Conservation (phyloP, 2,329 filamentous ascomycete genomes). For the Knufia fluminis region DNA sequence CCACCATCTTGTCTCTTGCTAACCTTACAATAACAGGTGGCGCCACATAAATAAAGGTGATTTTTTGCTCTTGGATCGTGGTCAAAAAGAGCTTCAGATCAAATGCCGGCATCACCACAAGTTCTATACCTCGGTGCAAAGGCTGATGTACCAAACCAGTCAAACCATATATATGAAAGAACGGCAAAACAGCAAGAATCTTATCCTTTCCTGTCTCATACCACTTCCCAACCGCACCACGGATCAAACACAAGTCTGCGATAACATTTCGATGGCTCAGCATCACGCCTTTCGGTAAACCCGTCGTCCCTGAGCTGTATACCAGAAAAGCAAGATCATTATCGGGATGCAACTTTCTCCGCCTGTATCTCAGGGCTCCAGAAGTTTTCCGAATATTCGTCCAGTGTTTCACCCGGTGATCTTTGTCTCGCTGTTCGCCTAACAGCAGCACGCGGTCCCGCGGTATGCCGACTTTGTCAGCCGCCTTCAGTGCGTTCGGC, state of each 20-base stretch:
- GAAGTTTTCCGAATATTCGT: conserved; percentile 60
- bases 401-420: conserved; percentile 60
- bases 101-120: conserved; percentile 70
- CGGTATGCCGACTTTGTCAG: conserved; percentile 59
- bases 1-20: conserved; percentile 66
- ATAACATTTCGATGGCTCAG: conserved; percentile 76
- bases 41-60: conserved; percentile 74
- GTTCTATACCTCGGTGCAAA: conserved; percentile 55
- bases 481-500: conserved; percentile 56
- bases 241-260: conserved; percentile 56
- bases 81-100: conserved; percentile 70
- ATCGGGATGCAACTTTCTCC: conserved; percentile 54
- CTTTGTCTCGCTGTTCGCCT: conserved; percentile 58
- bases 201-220: conserved; percentile 55
- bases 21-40: conserved; percentile 76
- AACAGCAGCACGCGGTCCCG: conserved; percentile 66
- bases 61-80: conserved; percentile 62
- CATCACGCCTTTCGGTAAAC: conserved; percentile 85
- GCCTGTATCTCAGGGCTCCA: conserved; percentile 49
- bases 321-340: conserved; percentile 76
- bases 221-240: conserved; percentile 42
- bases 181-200: conserved; percentile 70
- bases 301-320: conserved; percentile 84
- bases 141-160: conserved; percentile 63
- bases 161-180: conserved; percentile 86